A percentile compares a stretch with the other conserved stretches of the same genome.
phyloP scores from a whole-genome alignment of 352 stramenopile genomes.

The Phytopythium aichiense region DNA sequence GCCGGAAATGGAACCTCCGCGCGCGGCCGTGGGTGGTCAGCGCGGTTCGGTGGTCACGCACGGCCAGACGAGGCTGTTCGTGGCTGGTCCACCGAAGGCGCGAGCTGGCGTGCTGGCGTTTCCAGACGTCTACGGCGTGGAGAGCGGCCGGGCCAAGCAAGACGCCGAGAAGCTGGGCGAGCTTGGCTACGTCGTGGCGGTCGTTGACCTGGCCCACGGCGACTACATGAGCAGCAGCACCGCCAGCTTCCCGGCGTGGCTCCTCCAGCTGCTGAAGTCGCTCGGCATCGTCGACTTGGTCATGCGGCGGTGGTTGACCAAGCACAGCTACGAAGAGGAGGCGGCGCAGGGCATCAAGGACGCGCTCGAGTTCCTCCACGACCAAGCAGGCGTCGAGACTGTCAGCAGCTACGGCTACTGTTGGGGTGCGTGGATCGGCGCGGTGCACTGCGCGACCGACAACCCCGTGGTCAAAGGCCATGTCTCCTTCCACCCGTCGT shows the following conservation, averaged over 20 bases:
- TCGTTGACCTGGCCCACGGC: slow-evolving; percentile 28
- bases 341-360: background rate
- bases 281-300: background rate
- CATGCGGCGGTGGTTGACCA: background rate
- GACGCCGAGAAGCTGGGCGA: slow-evolving; percentile 28
- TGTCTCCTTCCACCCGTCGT: slow-evolving; percentile 20
- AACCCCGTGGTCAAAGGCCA: slow-evolving; percentile 5
- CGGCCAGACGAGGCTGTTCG: slow-evolving; percentile 26
- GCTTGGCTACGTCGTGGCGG: slow-evolving; percentile 31
- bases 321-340: slow-evolving; percentile 2
- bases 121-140: slow-evolving; percentile 30
- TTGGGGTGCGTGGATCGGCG: slow-evolving; percentile 18
- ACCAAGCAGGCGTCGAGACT: slow-evolving; percentile 8
- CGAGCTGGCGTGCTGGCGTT: slow-evolving; percentile 26
- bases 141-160: slow-evolving; percentile 33
- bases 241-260: background rate
- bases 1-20: slow-evolving; percentile 15
- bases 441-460: background rate
- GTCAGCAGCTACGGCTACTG: slow-evolving; percentile 23
- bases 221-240: slow-evolving; percentile 12
- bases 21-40: background rate
- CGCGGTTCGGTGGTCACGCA: background rate
- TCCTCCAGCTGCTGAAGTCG: background rate
- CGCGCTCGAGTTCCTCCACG: slow-evolving; percentile 12
- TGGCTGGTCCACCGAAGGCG: slow-evolving; percentile 14